Evolutionary conservation across 163 green algal genomes (phyloP).

Genomic region (Chlorella variabilis): DNA sequence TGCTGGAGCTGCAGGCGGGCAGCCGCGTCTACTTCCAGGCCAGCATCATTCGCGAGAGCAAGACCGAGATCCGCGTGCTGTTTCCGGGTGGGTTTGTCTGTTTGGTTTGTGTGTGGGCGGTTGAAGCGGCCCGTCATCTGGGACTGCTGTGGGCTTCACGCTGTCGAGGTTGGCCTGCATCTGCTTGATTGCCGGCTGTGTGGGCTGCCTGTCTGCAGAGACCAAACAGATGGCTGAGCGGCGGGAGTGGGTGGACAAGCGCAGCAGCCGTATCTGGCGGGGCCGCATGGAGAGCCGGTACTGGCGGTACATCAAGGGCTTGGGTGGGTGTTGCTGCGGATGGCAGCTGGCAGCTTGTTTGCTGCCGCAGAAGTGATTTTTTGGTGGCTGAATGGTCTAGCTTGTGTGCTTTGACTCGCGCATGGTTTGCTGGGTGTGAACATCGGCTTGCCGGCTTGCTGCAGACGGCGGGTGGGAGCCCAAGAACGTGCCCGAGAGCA

Average conservation of each 20-base stretch:
- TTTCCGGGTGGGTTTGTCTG: conserved; percentile 17
- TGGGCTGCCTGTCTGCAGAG: conserved; percentile 1
- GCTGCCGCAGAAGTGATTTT: not conserved
- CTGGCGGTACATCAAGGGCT: conserved; percentile 42
- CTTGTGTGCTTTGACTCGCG: not conserved
- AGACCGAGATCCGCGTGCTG: conserved; percentile 20
- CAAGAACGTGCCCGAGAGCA: not conserved
- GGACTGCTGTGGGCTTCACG: too few relatives aligned
- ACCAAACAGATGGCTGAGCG: conserved; percentile 16
- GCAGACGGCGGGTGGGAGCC: conserved; percentile 35
- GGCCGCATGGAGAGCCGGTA: conserved; percentile 26
- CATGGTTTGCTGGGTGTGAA: not conserved
- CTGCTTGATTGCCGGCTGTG: too few relatives aligned
- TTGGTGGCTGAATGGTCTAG: too few relatives aligned
- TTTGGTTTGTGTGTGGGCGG: not conserved
- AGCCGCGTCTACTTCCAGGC: conserved; percentile 18
- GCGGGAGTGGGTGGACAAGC: conserved; percentile 35
- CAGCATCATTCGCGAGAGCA: conserved; percentile 30
- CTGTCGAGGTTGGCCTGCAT: too few relatives aligned
- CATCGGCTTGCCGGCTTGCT: too few relatives aligned
- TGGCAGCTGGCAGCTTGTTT: not conserved
- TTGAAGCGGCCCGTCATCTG: not conserved
- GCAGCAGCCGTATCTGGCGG: conserved; percentile 37
- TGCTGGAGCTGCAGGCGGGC: conserved; percentile 26
- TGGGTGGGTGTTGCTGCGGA: not conserved